Base-by-base conservation (phyloP, 106 monocot genomes). In the Acorus gramineus region DNA sequence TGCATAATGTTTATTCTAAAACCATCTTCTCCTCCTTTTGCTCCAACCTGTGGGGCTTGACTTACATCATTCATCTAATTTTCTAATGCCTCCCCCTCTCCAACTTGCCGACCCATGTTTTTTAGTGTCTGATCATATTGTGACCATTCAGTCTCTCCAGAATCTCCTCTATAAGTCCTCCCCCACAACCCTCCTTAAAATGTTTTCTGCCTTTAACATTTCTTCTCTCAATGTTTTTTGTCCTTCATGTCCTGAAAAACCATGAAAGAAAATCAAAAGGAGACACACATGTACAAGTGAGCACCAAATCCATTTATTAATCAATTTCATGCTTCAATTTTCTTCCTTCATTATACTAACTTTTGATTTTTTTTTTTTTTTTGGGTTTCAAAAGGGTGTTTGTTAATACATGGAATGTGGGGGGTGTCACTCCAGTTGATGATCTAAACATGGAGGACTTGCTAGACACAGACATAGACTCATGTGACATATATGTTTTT, bases 331-430 rank as follows among this genome's bases (percentile, higher is more conserved):
- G 5, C 5, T 69, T 50, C 14, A 44, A 54, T 51, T 14, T 3
- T 63, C 9, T 58, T 52, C 50, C 12, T 55, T 4, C 51, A 6
- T 14, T 9, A 11, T 11, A 42, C 2, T 14, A 46, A 8, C 4
- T 44, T 12, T 9, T 61, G 3, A 9, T 52, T 12, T 55, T 2
- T 14, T n/a, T 46, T 7, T 7, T 57, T 5, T 28, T 28, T 28
- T 28, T 28, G 0, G 0, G 28, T 28, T 28, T 28, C 28, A 28
- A 28, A 60, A 89, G 90, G 65, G 47, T 90, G 3, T 90, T 90
- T 55, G 74, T 69, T 2, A 75, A 81, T 42, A 91, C 90, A 53
- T 91, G 86, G 86, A 91, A 91, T 62, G 77, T 86, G 9, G 86
- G 81, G 10, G 90, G 90, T 8, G 69, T 75, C 45, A 46, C 74